Conservation (phyloP, 2,329 filamentous ascomycete species). For the Berkeleyomyces basicola region DNA sequence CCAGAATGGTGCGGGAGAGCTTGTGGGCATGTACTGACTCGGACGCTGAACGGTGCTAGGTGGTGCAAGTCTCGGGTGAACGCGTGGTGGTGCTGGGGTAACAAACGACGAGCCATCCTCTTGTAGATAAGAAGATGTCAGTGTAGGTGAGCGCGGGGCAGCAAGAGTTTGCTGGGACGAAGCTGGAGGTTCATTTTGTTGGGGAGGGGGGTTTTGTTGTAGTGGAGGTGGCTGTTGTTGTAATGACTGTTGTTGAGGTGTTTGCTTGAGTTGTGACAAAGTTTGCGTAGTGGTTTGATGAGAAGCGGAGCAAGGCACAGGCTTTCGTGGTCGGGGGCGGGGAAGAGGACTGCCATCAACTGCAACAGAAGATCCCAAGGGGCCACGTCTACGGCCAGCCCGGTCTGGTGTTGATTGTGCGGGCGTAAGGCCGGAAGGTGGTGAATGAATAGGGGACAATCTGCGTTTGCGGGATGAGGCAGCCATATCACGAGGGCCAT, state of each 20-base stretch:
- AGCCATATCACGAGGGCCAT: conserved; percentile 39
- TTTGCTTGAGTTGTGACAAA: conserved; percentile 23
- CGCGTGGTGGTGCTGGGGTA: conserved; percentile 55
- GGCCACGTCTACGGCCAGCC: conserved; percentile 16
- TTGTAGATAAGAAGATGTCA: conserved; percentile 45
- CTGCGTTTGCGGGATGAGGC: conserved; percentile 40
- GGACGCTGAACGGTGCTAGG: conserved; percentile 68
- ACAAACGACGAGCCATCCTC: conserved; percentile 46
- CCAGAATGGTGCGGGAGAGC: conserved; percentile 76
- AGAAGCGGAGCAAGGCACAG: conserved; percentile 15
- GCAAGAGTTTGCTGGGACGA: conserved; percentile 10
- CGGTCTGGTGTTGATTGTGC: conserved; percentile 44
- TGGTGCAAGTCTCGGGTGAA: conserved; percentile 59
- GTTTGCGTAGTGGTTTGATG: conserved; percentile 27
- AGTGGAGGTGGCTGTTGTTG: neutral
- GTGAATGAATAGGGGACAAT: conserved; percentile 38
- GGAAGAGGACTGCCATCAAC: conserved; percentile 47
- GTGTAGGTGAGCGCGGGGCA: conserved; percentile 36
- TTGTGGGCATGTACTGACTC: conserved; percentile 73
- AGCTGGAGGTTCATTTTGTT: neutral
- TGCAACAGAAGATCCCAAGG: conserved; percentile 22
- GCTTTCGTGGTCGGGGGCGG: conserved; percentile 25
- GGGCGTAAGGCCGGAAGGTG: conserved; percentile 32
- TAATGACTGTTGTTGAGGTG: neutral
- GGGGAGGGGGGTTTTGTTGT: neutral